Base-by-base conservation (phyloP, 257 asterid species). In the Fraxinus quadrangulata region DNA sequence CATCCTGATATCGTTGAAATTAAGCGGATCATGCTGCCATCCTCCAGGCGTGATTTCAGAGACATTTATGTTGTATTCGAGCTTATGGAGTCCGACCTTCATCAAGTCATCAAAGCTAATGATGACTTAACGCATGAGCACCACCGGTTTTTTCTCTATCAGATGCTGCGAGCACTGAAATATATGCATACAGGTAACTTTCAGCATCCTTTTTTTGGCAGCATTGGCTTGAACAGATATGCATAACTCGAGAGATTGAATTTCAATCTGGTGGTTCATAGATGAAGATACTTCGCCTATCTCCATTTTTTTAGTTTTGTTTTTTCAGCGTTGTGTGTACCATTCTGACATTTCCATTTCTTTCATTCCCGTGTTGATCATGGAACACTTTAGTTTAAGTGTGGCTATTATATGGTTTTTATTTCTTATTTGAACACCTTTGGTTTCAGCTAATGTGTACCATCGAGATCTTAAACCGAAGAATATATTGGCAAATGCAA, bases 401-500 rank as follows among this genome's bases (percentile, higher is more conserved):
- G 23, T 17, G 12, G 11, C n/a, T 54, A n/a, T 19, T n/a, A 14
- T 14, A 4, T 47, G 56, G 56, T 14, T 47, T 47, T 47, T 47
- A 54, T 54, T 54, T 54, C 65, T 56, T n/a, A 56, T 61, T 24
- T 21, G 10, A 10, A 61, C 17, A 24, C 11, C 16, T 10, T 63
- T 14, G 31, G 16, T 63, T 61, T 33, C 78, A 75, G 78, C 59
- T 19, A 75, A 63, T 63, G 78, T 75, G 33, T 75, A 54, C 61
- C 78, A 75, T 47, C 63, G 77, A 6, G 77, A 74, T 39, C 65
- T 74, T 33, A 74, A 74, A 56, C 77, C 77, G 7, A 75, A 75
- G 39, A 75, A 75, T 39, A 75, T 75, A 33, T 65, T 75, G 34
- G 78, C 72, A 54, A 75, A 75, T 75, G 78, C 78, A 23, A 63